A percentile compares a stretch with the other conserved stretches of the same genome.
Conservation (phyloP, 768 basidiomycete species). For the Boletellus ananas region DNA sequence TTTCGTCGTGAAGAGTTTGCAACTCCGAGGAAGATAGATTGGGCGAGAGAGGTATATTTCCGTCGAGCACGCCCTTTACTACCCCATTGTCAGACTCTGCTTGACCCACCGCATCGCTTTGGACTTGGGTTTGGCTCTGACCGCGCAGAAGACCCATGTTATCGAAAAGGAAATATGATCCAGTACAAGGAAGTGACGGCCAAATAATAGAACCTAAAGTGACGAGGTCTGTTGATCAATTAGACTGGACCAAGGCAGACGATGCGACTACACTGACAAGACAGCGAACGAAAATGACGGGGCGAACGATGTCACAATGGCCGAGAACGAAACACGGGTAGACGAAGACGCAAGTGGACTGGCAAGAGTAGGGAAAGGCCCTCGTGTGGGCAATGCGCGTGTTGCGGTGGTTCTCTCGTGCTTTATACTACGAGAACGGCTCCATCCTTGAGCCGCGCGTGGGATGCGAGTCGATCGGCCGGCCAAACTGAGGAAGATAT, state of each 20-base stretch:
- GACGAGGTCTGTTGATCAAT: background rate
- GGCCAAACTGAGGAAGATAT: background rate
- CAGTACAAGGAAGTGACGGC: too few relatives aligned
- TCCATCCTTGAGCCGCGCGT: conserved; percentile 14
- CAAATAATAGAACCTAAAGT: background rate
- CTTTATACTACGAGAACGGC: conserved; percentile 7
- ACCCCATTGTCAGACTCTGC: background rate
- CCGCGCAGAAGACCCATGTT: conserved; percentile 2
- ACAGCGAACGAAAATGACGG: too few relatives aligned
- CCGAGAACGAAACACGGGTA: background rate
- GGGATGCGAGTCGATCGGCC: background rate
- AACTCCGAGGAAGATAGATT: background rate
- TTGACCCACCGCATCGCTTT: background rate
- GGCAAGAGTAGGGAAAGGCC: background rate
- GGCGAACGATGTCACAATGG: background rate
- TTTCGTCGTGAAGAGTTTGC: conserved; percentile 14
- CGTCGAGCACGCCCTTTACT: background rate
- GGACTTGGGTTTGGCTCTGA: background rate
- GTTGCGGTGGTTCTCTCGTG: background rate
- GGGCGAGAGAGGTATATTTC: background rate
- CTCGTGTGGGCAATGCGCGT: background rate
- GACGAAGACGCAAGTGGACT: background rate
- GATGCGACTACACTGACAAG: too few relatives aligned
- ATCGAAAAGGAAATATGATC: background rate
- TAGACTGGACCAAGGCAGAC: too few relatives aligned